Base-by-base conservation (phyloP, 176 grass and related monocot species). In the Alopecurus myosuroides region DNA sequence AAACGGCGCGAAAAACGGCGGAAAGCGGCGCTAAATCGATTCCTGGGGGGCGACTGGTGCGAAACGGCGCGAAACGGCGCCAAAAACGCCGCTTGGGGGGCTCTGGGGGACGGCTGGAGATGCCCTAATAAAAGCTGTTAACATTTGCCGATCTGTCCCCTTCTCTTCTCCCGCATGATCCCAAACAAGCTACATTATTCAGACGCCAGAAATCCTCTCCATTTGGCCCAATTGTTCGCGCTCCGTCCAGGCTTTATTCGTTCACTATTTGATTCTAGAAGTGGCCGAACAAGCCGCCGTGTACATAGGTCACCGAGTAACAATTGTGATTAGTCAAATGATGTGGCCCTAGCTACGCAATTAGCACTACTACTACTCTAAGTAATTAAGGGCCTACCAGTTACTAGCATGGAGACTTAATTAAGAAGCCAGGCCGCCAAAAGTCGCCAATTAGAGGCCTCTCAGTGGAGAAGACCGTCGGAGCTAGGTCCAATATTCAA, bases 281-380 rank as follows among this genome's bases (percentile, higher is more conserved):
- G 77, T 37, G 53, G 31, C 65, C 26, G 33, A 45, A 40, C 62
- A 44, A 20, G 82, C 77, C 70, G 3, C 22, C 50, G 13, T 5
- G 51, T 34, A 82, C 42, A 74, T n/a, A n/a, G n/a, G n/a, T n/a
- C n/a, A n/a, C n/a, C n/a, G n/a, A n/a, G n/a, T n/a, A n/a, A n/a
- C n/a, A n/a, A n/a, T n/a, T n/a, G n/a, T n/a, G 74, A 86, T 83
- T 86, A 83, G 84, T 90, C 84, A 86, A 86, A 82, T 74, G 65
- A 37, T 78, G 78, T 45, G 74, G 84, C 74, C 9, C 58, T 82
- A 66, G 64, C 58, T 72, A 72, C 64, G 28, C 64, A 60, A 69
- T 89, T 60, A 68, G 49, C 13, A 6, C 17, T 8, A 15, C 40
- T 5, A 31, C 13, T 5, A 31, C 13, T 67, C 35, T 11, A 44